Evolutionary conservation across 2,329 filamentous ascomycete species (phyloP), one percentile per base, ranked within the genome.

Genomic region (Nemania sp.): DNA sequence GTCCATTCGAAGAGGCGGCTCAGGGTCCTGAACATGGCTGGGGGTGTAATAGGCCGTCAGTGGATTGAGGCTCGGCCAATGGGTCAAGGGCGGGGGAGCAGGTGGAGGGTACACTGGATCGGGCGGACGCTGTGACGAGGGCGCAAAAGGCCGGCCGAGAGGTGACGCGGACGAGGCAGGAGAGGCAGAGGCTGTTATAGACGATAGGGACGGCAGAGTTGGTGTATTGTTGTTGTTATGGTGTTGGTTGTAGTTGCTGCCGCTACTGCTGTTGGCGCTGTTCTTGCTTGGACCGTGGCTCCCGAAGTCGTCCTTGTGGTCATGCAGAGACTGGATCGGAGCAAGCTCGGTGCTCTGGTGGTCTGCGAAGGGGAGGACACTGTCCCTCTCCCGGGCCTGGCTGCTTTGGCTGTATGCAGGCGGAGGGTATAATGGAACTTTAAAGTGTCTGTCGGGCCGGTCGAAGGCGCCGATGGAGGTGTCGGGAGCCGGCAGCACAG

Each of bases 21-120:
- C 76, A 19, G 69, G 69, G 23, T 71, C 63, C 50, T 77, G 72
- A 1, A 67, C 71, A 70, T 77, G 71, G 55, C 74, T 74, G 3
- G 75, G 73, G 1, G 68, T 70, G 59, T 79, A 79, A 60, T 79
- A 81, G 6, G 74, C 71, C 8, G 77, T 76, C 17, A 80, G 67
- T 0, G 77, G 77, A 52, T 80, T 80, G 43, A 79, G 65, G 54
- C 74, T 75, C 19, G 77, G 75, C 80, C 80, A 82, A 55, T 73
- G 71, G 22, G 63, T 66, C 20, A 66, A 40, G 48, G 68, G 54
- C 56, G 31, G 62, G 55, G 66, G 56, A 46, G 56, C 61, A 15
- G 64, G 61, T 17, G 64, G 61, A 33, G 65, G 62, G 44, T 66
- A 65, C 1, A 63, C 54, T 30, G 65, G 63, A 28, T 68, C 66